phyloP scores from a whole-genome alignment of 345 rosid genomes.

The Cardiospermum halicacabum region DNA sequence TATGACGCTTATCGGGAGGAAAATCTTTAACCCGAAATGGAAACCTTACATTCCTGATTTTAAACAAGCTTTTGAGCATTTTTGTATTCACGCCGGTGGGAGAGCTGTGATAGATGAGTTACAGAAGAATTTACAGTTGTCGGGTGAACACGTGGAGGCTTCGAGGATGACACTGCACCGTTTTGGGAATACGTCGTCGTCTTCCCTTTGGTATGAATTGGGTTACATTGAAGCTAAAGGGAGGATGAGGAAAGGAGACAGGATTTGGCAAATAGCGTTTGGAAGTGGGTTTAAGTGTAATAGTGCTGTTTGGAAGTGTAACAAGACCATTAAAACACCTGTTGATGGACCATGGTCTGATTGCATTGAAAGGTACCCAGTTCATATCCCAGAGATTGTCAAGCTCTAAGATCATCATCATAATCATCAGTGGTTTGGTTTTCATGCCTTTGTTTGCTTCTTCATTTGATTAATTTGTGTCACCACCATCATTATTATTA shows the following conservation, averaged over 20 bases:
- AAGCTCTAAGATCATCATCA: conserved; percentile 44
- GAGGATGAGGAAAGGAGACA: conserved; percentile 59
- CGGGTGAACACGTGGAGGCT: conserved; percentile 72
- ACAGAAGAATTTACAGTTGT: conserved; percentile 66
- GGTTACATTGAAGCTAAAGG: conserved; percentile 77
- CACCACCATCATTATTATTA: no score
- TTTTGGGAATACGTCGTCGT: conserved; percentile 88
- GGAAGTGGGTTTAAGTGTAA: conserved; percentile 96
- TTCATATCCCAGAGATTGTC: conserved; percentile 69
- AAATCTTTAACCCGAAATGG: conserved; percentile 58
- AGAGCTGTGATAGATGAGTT: conserved; percentile 82
- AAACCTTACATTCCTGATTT: conserved; percentile 84
- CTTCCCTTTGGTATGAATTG: conserved; percentile 79
- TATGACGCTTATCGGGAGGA: conserved; percentile 50
- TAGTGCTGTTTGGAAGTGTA: conserved; percentile 90
- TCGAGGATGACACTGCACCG: conserved; percentile 80
- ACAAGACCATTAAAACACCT: conserved; percentile 48
- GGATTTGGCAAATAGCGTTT: conserved; percentile 83
- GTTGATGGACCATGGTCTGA: conserved; percentile 68
- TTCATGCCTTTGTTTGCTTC: conserved; percentile 5
- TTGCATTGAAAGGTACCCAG: conserved; percentile 68
- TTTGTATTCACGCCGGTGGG: conserved; percentile 93
- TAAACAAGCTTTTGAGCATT: conserved; percentile 85
- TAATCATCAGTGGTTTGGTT: background rate
- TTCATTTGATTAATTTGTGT: no score